Base-by-base conservation (phyloP, 495 filamentous ascomycete species). In the Penicillium canescens region DNA sequence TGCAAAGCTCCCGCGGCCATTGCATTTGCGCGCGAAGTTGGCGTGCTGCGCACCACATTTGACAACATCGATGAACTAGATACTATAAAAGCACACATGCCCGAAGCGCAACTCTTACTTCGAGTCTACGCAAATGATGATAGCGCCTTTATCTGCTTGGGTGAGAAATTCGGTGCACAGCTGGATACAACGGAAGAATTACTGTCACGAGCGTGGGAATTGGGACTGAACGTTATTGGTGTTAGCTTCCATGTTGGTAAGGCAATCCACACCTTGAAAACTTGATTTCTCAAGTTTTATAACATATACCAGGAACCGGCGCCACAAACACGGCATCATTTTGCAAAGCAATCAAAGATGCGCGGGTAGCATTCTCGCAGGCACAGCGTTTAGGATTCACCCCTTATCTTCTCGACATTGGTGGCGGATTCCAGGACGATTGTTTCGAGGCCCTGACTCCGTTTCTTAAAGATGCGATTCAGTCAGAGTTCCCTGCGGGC, bases 171-270 rank as follows among this genome's bases (percentile, higher is more conserved):
- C 36, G 71, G 71, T 1, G 67, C 67, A 2, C 57, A 58, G 2
- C 24, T 61, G 6, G 55, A 66, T 23, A 52, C 56, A 0, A 61
- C 57, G 0, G 16, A 44, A n/a, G 28, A 35, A 6, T 39, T 74
- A 12, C 50, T 72, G 0, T 34, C 23, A 14, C 26, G 53, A 16
- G 69, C 63, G 14, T 52, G 52, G 59, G 53, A 69, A 12, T 52
- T 74, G 11, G 60, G 50, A 1, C 42, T 74, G n/a, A 52, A 57
- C 14, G 49, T 74, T 18, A 48, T 61, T 12, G 71, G 71, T 0
- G 62, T 74, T 16, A 66, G 67, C 18, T 74, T 74, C 43, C 71
- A 74, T 57, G 56, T 74, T 35, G 70, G 70, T 65, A 61, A 31
- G 59, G 48, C 46, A 33, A 4, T 33, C 18, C 4, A 46, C 10